A percentile compares a stretch with the other conserved stretches of the same genome.
Evolutionary conservation across 345 rosid species (phyloP).

Genomic region (Kandelia obovata): DNA sequence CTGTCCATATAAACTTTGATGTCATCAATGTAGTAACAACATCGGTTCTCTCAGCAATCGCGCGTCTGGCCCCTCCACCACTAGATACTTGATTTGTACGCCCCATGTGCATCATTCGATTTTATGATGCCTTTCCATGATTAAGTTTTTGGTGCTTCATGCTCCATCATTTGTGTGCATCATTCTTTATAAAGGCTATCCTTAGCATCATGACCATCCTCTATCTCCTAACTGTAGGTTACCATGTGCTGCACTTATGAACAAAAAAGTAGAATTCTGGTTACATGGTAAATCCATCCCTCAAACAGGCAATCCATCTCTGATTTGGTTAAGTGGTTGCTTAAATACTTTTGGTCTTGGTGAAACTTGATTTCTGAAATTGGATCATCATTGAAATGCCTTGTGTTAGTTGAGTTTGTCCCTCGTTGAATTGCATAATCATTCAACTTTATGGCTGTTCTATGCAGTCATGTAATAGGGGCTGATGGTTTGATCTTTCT

Average conservation of each 20-base stretch:
- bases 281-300: background rate
- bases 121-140: constrained; percentile 23
- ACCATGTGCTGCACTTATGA: background rate
- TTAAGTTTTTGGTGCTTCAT: constrained; percentile 17
- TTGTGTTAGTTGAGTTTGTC: background rate
- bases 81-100: constrained; percentile 19
- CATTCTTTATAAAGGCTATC: constrained; percentile 20
- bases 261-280: background rate
- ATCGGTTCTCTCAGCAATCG: constrained; percentile 7
- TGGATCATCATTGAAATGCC: background rate
- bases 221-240: background rate
- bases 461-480: too few relatives aligned
- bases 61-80: constrained; percentile 50
- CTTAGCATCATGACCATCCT: constrained; percentile 10
- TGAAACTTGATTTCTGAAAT: background rate
- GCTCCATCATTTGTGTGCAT: constrained; percentile 7
- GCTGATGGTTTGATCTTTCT: too few relatives aligned
- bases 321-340: background rate
- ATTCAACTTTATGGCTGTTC: too few relatives aligned
- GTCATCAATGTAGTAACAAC: constrained; percentile 5
- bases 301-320: background rate
- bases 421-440: too few relatives aligned
- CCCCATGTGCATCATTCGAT: constrained; percentile 14
- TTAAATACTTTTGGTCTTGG: background rate
- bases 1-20: constrained; percentile 9